A percentile compares a stretch with the other conserved stretches of the same genome.
These are phyloP conservation scores for Cercospora canescens DNA, from an alignment of 2,329 filamentous ascomycete species.

Conservation along the genomic window DNA sequence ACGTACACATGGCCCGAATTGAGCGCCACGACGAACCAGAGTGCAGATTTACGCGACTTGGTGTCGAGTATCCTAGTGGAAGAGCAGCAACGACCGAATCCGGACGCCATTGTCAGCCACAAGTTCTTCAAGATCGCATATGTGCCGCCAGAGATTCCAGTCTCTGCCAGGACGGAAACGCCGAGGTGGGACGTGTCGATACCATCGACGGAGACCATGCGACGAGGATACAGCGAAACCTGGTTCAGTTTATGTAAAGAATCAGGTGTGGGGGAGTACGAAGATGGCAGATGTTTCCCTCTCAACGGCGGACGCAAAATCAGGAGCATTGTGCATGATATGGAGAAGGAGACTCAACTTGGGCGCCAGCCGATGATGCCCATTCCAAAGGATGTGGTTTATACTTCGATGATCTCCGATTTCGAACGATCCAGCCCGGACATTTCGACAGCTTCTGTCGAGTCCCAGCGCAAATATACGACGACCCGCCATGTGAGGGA, in stretches of 20 bases:
- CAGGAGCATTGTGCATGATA: constrained; percentile 52
- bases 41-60: constrained; percentile 76
- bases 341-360: constrained; percentile 49
- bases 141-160: constrained; percentile 60
- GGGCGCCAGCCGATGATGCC: constrained; percentile 52
- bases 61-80: constrained; percentile 75
- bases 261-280: constrained; percentile 52
- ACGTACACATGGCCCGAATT: constrained; percentile 78
- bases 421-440: constrained; percentile 34
- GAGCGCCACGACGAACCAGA: constrained; percentile 66
- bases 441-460: constrained; percentile 34
- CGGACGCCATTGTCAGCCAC: constrained; percentile 77
- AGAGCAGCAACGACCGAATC: constrained; percentile 71
- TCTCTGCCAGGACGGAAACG: constrained; percentile 45
- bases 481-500: constrained; percentile 45
- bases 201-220: constrained; percentile 45
- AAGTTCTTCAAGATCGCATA: constrained; percentile 76
- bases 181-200: constrained; percentile 50
- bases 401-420: constrained; percentile 40
- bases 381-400: constrained; percentile 50
- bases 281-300: constrained; percentile 47
- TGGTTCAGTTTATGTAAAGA: constrained; percentile 53
- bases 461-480: constrained; percentile 34
- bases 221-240: constrained; percentile 51
- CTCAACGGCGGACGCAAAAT: constrained; percentile 49